phyloP scores from a whole-genome alignment of 2,329 filamentous ascomycete species.

The Exophiala lecanii-corni region DNA sequence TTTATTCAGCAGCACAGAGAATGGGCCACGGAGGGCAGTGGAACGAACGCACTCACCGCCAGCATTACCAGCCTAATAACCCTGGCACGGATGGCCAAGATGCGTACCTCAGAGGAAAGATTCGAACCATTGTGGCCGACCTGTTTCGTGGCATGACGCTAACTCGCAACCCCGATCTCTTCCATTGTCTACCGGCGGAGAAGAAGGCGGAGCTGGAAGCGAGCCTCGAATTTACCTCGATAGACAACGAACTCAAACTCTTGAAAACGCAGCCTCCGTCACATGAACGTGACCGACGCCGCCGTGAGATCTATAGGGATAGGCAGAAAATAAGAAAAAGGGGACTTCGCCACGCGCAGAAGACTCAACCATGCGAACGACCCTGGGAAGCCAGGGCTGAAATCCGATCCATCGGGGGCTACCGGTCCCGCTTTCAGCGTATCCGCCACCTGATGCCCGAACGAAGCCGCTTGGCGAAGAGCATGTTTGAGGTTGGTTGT shows the following conservation, averaged over 20 bases:
- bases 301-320: constrained; percentile 2
- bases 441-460: constrained; percentile 10
- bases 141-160: constrained; percentile 10
- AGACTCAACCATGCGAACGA: constrained; percentile 5
- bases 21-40: constrained; percentile 6
- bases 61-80: constrained; percentile 13
- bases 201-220: constrained; percentile 7
- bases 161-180: constrained; percentile 12
- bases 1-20: constrained; percentile 4
- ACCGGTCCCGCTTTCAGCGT: constrained; percentile 4
- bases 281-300: background rate
- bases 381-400: background rate
- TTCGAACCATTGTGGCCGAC: constrained; percentile 8
- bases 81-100: constrained; percentile 11
- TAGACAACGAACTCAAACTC: background rate
- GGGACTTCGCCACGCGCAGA: constrained; percentile 4
- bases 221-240: background rate
- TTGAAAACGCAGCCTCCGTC: background rate
- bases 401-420: background rate
- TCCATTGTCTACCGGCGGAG: constrained; percentile 9
- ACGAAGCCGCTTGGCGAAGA: constrained; percentile 3
- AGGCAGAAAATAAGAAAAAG: constrained; percentile 9
- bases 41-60: constrained; percentile 7
- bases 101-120: constrained; percentile 8
- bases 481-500: constrained; percentile 6